Percentiles rank a stretch among this genome's conserved stretches.
Conservation (phyloP, 495 filamentous ascomycete genomes). For the Hypoxylon fragiforme region DNA sequence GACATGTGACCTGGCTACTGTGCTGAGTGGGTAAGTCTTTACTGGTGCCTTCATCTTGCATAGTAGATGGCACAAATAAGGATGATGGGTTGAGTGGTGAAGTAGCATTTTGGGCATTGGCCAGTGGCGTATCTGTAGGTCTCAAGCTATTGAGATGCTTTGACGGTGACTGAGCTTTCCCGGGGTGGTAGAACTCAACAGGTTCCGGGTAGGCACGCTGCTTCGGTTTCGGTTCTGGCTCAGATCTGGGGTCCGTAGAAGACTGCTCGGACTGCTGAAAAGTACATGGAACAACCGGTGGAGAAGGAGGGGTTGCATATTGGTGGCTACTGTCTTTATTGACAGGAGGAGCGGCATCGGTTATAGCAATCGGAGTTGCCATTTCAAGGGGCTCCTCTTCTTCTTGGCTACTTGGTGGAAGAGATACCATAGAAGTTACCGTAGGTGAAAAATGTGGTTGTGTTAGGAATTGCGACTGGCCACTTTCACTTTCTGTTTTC, state of each 20-base stretch:
- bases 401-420: slow-evolving; percentile 40
- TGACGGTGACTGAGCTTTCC: neutral
- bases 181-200: slow-evolving; percentile 21
- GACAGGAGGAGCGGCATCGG: slow-evolving; percentile 31
- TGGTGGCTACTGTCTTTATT: slow-evolving; percentile 21
- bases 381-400: slow-evolving; percentile 60
- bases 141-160: slow-evolving; percentile 4
- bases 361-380: slow-evolving; percentile 54
- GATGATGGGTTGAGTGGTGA: slow-evolving; percentile 17
- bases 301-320: slow-evolving; percentile 44
- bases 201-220: slow-evolving; percentile 15
- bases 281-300: slow-evolving; percentile 47
- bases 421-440: slow-evolving; percentile 4
- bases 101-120: slow-evolving; percentile 13
- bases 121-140: neutral
- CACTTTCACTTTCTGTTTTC: slow-evolving; percentile 36
- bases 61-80: slow-evolving; percentile 36
- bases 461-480: slow-evolving; percentile 32
- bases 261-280: slow-evolving; percentile 20
- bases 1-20: neutral
- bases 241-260: neutral
- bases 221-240: slow-evolving; percentile 4
- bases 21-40: neutral
- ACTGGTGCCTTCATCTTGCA: neutral
- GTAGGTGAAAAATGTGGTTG: slow-evolving; percentile 30